Evolutionary conservation across 169 alveolate genomes (phyloP).

Genomic region (Amoebophrya sp.): DNA sequence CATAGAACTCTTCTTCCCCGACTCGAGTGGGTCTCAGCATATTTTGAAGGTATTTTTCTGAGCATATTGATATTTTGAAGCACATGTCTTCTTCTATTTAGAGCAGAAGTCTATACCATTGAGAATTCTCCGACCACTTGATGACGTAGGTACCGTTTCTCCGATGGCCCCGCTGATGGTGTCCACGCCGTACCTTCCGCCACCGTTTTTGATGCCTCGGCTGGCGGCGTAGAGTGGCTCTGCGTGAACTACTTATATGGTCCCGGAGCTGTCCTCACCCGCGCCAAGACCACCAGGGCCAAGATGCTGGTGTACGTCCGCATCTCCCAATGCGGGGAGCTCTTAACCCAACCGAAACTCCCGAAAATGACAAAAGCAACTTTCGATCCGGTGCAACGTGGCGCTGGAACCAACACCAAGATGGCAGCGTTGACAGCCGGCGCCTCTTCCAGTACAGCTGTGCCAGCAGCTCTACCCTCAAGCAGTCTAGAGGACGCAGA

Average conservation of each 20-base stretch:
- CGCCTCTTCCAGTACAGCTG: too few relatives aligned
- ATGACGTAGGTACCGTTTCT: background rate
- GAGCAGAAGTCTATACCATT: too few relatives aligned
- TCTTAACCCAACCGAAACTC: background rate
- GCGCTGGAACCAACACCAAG: too few relatives aligned
- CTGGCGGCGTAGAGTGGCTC: background rate
- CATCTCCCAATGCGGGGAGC: background rate
- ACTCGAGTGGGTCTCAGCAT: too few relatives aligned
- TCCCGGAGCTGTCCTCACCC: background rate
- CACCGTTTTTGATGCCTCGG: background rate
- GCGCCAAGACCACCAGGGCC: background rate
- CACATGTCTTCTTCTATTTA: too few relatives aligned
- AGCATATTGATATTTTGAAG: too few relatives aligned
- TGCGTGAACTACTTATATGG: background rate
- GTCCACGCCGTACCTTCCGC: background rate
- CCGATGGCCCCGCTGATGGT: background rate
- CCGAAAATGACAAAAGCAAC: background rate
- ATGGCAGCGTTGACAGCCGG: too few relatives aligned
- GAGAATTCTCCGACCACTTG: too few relatives aligned
- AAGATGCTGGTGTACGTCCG: background rate
- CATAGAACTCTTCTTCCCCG: too few relatives aligned
- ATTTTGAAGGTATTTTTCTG: too few relatives aligned
- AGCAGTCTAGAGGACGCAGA: background rate
- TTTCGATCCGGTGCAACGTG: too few relatives aligned
- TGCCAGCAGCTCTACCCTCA: too few relatives aligned